phyloP scores from a whole-genome alignment of 2,329 filamentous ascomycete species.

The Ceratocystis ficicola region DNA sequence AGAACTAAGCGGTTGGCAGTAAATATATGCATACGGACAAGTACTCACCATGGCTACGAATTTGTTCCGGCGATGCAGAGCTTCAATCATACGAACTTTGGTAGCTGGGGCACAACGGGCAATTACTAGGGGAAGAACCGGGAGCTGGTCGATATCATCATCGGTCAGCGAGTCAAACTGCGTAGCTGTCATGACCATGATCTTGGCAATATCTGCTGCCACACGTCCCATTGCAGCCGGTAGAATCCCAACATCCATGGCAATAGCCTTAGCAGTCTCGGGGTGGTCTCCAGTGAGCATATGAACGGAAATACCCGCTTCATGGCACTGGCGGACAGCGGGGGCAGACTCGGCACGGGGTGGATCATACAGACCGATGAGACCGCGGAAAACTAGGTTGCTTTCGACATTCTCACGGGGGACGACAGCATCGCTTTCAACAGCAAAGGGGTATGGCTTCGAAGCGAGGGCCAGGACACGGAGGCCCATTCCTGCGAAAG shows the following conservation, averaged over 20 bases:
- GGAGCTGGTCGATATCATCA: constrained; percentile 50
- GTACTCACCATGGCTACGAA: constrained; percentile 52
- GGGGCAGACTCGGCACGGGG: constrained; percentile 54
- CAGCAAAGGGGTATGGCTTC: constrained; percentile 29
- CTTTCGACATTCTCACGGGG: constrained; percentile 45
- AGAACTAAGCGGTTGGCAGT: not conserved
- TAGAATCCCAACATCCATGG: constrained; percentile 49
- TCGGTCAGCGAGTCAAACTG: constrained; percentile 53
- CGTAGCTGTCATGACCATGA: constrained; percentile 52
- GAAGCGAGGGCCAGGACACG: constrained; percentile 55
- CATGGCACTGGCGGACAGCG: constrained; percentile 46
- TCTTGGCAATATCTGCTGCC: constrained; percentile 40
- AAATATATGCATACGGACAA: not conserved
- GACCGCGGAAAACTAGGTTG: constrained; percentile 50
- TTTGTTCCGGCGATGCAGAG: constrained; percentile 50
- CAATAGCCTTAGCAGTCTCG: constrained; percentile 51
- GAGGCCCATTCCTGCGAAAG: constrained; percentile 48
- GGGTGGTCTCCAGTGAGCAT: constrained; percentile 59
- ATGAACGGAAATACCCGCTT: constrained; percentile 52
- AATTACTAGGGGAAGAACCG: constrained; percentile 54
- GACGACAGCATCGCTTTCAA: constrained; percentile 35
- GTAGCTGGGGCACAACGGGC: constrained; percentile 57
- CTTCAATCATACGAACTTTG: constrained; percentile 64
- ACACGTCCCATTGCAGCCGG: constrained; percentile 38
- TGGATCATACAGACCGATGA: constrained; percentile 60